These are phyloP conservation scores for Acacia pycnantha DNA, from an alignment of 331 rosid genomes.

Conservation along the genomic window DNA sequence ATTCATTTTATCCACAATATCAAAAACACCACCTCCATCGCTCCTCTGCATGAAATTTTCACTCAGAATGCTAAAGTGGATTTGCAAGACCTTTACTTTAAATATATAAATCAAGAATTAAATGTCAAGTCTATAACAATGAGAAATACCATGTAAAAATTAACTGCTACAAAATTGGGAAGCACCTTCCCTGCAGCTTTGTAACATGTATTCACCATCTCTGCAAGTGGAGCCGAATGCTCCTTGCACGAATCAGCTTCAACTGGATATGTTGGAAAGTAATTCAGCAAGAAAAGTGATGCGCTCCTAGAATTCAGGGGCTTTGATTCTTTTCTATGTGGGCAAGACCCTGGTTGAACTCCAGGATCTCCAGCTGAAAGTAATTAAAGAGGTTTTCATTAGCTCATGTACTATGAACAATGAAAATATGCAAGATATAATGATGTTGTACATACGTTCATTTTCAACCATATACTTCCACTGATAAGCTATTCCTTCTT, in stretches of 20 bases:
- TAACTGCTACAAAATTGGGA: slow-evolving; percentile 90
- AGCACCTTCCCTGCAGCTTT: slow-evolving; percentile 82
- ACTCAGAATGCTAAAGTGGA: slow-evolving; percentile 33
- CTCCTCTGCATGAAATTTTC: slow-evolving; percentile 74
- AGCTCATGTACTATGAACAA: slow-evolving; percentile 7
- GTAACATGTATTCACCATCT: slow-evolving; percentile 82
- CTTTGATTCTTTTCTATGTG: slow-evolving; percentile 88
- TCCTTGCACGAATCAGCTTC: slow-evolving; percentile 94
- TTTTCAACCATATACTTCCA: slow-evolving; percentile 88
- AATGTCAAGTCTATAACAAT: slow-evolving; percentile 5
- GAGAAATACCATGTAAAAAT: slow-evolving; percentile 86
- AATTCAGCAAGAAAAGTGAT: slow-evolving; percentile 82
- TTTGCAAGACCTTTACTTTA: slow-evolving; percentile 10
- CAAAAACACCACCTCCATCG: slow-evolving; percentile 96
- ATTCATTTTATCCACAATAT: slow-evolving; percentile 80
- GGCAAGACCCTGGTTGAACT: slow-evolving; percentile 70
- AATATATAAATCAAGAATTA: slow-evolving; percentile 6
- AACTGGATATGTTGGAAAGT: slow-evolving; percentile 93
- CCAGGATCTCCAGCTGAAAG: slow-evolving; percentile 99
- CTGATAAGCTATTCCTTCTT: slow-evolving; percentile 92
- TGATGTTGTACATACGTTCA: slow-evolving; percentile 59
- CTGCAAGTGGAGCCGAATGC: slow-evolving; percentile 86
- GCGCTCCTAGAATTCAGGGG: slow-evolving; percentile 63
- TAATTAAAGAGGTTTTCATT: slow-evolving; percentile 7
- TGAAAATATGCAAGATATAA: background rate